Evolutionary conservation across 2,329 filamentous ascomycete species (phyloP).

Genomic region (Cladosporium sp.): DNA sequence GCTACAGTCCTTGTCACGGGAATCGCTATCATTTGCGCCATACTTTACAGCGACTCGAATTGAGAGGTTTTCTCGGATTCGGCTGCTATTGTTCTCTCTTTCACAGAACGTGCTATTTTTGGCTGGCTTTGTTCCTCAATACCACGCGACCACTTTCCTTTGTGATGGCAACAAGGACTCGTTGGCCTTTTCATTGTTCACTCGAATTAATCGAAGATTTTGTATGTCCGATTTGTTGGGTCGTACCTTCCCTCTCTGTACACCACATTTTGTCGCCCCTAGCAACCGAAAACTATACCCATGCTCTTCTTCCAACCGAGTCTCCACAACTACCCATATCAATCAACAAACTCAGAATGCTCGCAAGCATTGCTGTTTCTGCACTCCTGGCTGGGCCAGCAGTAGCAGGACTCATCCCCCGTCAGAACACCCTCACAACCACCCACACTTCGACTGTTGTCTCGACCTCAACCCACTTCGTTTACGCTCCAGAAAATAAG

Average conservation of each 20-base stretch:
- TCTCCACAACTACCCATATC: background rate
- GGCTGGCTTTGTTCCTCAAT: background rate
- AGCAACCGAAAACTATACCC: background rate
- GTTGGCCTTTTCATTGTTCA: background rate
- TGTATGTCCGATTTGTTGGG: background rate
- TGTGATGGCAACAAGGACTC: background rate
- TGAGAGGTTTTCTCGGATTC: background rate
- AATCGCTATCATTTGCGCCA: background rate
- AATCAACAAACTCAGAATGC: background rate
- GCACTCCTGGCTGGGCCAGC: slow-evolving; percentile 21
- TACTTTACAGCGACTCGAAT: background rate
- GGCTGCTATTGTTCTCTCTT: background rate
- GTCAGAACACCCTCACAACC: slow-evolving; percentile 16
- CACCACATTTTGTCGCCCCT: background rate
- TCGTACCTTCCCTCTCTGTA: slow-evolving; percentile 7
- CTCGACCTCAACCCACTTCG: slow-evolving; percentile 12
- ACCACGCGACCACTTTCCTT: background rate
- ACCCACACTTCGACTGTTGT: slow-evolving; percentile 3
- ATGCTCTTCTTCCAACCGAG: background rate
- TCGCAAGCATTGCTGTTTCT: background rate
- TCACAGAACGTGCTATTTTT: background rate
- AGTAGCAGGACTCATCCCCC: slow-evolving; percentile 15
- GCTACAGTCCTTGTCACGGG: background rate
- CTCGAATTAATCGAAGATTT: background rate
- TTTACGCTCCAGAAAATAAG: background rate